Evolutionary conservation across 345 rosid genomes (phyloP), one percentile per base, ranked within the genome.

Genomic region (Fremontodendron californicum): DNA sequence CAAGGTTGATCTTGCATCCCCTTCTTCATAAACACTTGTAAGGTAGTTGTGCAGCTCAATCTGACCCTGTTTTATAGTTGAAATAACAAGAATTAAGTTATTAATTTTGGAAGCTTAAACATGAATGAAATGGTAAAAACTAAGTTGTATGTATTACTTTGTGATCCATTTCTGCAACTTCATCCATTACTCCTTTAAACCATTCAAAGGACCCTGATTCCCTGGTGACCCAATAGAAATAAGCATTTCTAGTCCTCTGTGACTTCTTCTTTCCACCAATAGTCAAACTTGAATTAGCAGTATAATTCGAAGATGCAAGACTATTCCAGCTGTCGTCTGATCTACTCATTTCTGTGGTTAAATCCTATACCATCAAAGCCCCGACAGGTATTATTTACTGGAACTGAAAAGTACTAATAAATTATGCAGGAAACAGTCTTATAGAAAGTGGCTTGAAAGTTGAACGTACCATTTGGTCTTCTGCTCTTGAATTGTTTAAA

Each of bases 171-270:
- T 87, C 97, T 55, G 99, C 94, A 48, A 96, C 89, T 82, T 96
- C 95, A 81, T 96, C 86, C 99, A 96, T 91, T 78, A 91, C 97
- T 63, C 96, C 98, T 88, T 91, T 91, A 77, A 96, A 96, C 98
- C 98, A 96, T 84, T 96, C 99, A 3, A 96, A 87, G 1, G 98
- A 96, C 23, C 93, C 97, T 0, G 94, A 89, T 73, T 96, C 99
- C 78, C 99, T 91, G 13, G 99, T 96, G 40, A 96, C 99, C 97
- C 99, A 96, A 76, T 91, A 93, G 87, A 96, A 96, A 75, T 96
- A 87, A 77, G 99, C 97, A 83, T 84, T 89, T 74, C 78, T 88
- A 45, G 88, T 85, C 81, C 73, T 83, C 49, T 78, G 86, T 48
- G 89, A 68, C 74, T 83, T 91, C 84, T 87, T 93, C 86, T 80